phyloP scores from a whole-genome alignment of 441 rosid genomes.

The Erysimum pusillum region DNA sequence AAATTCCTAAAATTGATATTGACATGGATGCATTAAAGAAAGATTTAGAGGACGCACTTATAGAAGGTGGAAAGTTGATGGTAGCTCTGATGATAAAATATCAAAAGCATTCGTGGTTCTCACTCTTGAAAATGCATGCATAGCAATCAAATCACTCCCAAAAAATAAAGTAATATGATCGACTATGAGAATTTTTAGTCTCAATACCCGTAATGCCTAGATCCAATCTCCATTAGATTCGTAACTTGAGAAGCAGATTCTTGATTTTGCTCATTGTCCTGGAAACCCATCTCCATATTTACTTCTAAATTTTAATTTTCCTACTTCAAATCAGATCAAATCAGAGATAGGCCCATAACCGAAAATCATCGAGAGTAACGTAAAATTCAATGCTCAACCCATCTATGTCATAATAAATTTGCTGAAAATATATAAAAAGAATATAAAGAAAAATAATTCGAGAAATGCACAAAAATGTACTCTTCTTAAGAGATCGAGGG shows the following conservation, averaged over 20 bases:
- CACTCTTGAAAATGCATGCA: constrained; percentile 52
- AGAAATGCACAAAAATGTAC: no score
- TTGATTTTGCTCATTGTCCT: constrained; percentile 38
- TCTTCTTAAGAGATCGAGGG: no score
- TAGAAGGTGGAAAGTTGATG: not conserved
- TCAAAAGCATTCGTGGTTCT: constrained; percentile 61
- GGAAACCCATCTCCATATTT: constrained; percentile 55
- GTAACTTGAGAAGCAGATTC: constrained; percentile 22
- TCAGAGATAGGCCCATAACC: constrained; percentile 14
- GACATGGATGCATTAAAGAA: constrained; percentile 48
- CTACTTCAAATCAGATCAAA: constrained; percentile 6
- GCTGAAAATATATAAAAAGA: no score
- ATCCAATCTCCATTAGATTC: constrained; percentile 54
- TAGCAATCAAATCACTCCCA: constrained; percentile 43
- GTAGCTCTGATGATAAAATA: constrained; percentile 1
- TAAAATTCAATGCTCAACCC: no score
- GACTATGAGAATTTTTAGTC: no score
- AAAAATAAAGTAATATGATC: constrained; percentile 50
- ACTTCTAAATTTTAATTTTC: constrained; percentile 27
- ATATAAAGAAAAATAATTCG: no score
- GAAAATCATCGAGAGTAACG: not conserved
- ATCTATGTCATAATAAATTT: no score
- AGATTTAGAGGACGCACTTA: constrained; percentile 42
- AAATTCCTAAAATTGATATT: constrained; percentile 55
- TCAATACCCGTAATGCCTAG: constrained; percentile 61